phyloP scores from a whole-genome alignment of 139 green algal species.

The Dunaliella primolecta region DNA sequence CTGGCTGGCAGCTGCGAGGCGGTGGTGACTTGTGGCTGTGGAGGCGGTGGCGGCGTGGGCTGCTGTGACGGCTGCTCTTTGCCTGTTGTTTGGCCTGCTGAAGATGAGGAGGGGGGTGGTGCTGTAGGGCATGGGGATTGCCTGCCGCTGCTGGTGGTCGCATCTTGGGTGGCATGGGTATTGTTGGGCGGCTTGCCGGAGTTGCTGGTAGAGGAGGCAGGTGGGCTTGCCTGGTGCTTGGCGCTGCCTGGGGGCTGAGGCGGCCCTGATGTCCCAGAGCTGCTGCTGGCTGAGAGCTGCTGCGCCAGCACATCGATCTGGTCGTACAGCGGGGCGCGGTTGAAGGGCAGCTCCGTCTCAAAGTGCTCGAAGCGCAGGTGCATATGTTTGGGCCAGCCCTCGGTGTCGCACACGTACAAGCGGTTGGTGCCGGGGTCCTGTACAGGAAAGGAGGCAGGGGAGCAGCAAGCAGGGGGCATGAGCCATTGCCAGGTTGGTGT shows the following conservation, averaged over 20 bases:
- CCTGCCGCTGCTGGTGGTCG: conserved; percentile 12
- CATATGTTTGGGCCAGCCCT: conserved; percentile 67
- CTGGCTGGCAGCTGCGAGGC: background rate
- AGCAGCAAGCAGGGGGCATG: background rate
- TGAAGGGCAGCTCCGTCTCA: conserved; percentile 63
- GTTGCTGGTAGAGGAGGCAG: background rate
- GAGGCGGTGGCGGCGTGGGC: background rate
- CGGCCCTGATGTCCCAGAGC: background rate
- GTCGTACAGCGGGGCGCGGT: conserved; percentile 58
- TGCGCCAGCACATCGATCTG: conserved; percentile 49
- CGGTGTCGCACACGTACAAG: conserved; percentile 49
- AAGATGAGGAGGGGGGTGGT: background rate
- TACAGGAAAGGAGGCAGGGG: background rate
- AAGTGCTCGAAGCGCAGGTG: conserved; percentile 61
- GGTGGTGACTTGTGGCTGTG: background rate
- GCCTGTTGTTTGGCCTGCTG: too few relatives aligned
- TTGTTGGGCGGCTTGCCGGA: background rate
- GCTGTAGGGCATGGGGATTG: too few relatives aligned
- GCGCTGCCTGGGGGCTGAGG: background rate
- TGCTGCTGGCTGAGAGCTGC: conserved; percentile 14
- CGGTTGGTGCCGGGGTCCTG: conserved; percentile 31
- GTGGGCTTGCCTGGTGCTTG: background rate
- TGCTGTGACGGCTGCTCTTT: conserved; percentile 13
- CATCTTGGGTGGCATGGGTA: too few relatives aligned
- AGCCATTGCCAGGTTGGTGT: too few relatives aligned